These are phyloP conservation scores for Metarhizium humberi DNA, from an alignment of 2,329 filamentous ascomycete genomes.

Conservation along the genomic window DNA sequence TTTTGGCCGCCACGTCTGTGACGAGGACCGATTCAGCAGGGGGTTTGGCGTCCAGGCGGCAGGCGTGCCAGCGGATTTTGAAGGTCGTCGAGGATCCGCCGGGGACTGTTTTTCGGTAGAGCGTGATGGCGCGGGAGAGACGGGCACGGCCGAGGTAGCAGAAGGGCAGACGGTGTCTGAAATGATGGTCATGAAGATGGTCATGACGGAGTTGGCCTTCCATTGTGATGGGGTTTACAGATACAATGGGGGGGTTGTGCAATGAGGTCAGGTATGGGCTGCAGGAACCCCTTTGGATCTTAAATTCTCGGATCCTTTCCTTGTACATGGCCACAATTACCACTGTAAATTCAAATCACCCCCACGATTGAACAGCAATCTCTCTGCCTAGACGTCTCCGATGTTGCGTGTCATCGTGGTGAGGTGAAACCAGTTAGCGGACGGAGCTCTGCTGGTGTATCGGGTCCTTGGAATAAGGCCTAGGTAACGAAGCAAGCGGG, in stretches of 20 bases:
- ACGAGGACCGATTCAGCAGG: constrained; percentile 34
- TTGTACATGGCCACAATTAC: not conserved
- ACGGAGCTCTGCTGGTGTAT: constrained; percentile 7
- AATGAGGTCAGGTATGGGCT: not conserved
- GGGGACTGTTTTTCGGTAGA: constrained; percentile 55
- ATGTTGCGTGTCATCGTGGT: not conserved
- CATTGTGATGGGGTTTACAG: not conserved
- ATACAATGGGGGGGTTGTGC: not conserved
- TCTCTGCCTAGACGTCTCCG: not conserved
- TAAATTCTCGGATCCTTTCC: not conserved
- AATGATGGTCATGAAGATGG: constrained; percentile 67
- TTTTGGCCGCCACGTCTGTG: constrained; percentile 43
- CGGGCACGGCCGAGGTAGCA: constrained; percentile 76
- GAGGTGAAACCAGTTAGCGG: not conserved
- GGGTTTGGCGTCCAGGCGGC: constrained; percentile 58
- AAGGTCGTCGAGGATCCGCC: constrained; percentile 56
- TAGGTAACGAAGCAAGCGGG: not conserved
- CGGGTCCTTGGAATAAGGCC: not conserved
- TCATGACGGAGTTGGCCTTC: constrained; percentile 39
- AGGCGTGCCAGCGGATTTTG: constrained; percentile 65
- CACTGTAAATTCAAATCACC: not conserved
- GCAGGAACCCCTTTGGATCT: not conserved
- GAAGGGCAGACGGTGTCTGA: constrained; percentile 76
- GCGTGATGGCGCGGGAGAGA: constrained; percentile 60
- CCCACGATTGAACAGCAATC: not conserved